Conservation (phyloP, 2,329 filamentous ascomycete genomes). For the Samsoniella hepiali region DNA sequence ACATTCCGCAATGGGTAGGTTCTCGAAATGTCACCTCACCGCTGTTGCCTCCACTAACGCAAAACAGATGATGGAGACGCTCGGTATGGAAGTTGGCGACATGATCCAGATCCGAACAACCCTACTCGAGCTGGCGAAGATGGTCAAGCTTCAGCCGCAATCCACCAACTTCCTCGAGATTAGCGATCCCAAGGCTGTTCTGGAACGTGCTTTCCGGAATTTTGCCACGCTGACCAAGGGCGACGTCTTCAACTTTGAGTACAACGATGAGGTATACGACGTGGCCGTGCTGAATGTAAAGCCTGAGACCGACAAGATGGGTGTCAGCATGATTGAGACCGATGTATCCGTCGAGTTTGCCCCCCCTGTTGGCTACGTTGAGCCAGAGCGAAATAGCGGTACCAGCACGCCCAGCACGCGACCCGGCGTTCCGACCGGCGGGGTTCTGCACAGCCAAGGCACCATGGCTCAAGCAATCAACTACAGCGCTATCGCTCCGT, state of each 20-base stretch:
- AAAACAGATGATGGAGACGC: slow-evolving; percentile 83
- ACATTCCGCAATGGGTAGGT: slow-evolving; percentile 88
- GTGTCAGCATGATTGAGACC: slow-evolving; percentile 92
- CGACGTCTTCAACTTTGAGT: slow-evolving; percentile 92
- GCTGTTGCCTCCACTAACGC: slow-evolving; percentile 19
- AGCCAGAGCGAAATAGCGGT: slow-evolving; percentile 75
- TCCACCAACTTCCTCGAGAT: slow-evolving; percentile 93
- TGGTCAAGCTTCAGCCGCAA: slow-evolving; percentile 96
- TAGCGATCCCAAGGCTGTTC: slow-evolving; percentile 91
- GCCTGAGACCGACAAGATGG: slow-evolving; percentile 76
- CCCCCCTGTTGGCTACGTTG: slow-evolving; percentile 87
- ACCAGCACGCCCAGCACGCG: slow-evolving; percentile 77
- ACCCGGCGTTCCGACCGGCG: slow-evolving; percentile 65
- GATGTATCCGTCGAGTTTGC: slow-evolving; percentile 97
- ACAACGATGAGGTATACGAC: slow-evolving; percentile 92
- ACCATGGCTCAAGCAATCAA: slow-evolving; percentile 99
- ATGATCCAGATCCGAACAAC: slow-evolving; percentile 94
- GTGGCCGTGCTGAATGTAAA: slow-evolving; percentile 94
- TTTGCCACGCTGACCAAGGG: slow-evolving; percentile 92
- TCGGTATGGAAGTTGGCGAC: slow-evolving; percentile 86
- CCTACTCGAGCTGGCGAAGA: slow-evolving; percentile 80
- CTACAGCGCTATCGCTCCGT: slow-evolving; percentile 84
- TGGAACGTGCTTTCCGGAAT: slow-evolving; percentile 94
- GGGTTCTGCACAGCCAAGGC: slow-evolving; percentile 76
- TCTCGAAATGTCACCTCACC: not conserved